A percentile compares a stretch with the other conserved stretches of the same genome.
phyloP scores from a whole-genome alignment of 257 asterid species.

The Gentiana dahurica region DNA sequence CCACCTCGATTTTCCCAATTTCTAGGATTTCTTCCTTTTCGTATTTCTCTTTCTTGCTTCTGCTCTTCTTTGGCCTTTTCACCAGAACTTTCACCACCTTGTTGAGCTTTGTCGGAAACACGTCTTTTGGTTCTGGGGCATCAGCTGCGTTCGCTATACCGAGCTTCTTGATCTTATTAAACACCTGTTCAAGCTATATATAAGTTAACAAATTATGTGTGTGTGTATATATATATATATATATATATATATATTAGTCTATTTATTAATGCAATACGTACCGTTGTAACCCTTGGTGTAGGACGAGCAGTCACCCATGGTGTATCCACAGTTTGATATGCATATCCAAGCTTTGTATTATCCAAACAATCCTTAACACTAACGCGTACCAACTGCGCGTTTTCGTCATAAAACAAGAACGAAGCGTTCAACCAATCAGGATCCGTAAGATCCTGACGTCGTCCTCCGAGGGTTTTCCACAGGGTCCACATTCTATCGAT shows the following conservation, averaged over 20 bases:
- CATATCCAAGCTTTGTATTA: conserved; percentile 39
- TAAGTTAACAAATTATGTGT: too few relatives aligned
- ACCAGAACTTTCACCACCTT: conserved; percentile 41
- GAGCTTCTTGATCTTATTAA: conserved; percentile 35
- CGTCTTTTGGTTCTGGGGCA: conserved; percentile 10
- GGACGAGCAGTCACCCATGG: conserved; percentile 60
- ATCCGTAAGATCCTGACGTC: conserved; percentile 52
- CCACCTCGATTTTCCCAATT: conserved; percentile 31
- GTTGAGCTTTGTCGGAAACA: conserved; percentile 47
- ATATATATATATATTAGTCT: too few relatives aligned
- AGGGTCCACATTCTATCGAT: conserved; percentile 63
- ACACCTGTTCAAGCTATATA: not conserved
- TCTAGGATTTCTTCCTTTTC: conserved; percentile 48
- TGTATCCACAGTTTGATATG: conserved; percentile 36
- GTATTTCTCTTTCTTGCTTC: conserved; percentile 54
- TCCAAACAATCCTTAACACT: conserved; percentile 58
- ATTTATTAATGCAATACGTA: too few relatives aligned
- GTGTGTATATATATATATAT: too few relatives aligned
- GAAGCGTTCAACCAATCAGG: conserved; percentile 49
- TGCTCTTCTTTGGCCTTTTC: conserved; percentile 56
- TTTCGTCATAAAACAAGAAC: conserved; percentile 65
- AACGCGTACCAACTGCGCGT: conserved; percentile 65
- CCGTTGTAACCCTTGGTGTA: conserved; percentile 32
- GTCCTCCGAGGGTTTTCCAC: conserved; percentile 66
- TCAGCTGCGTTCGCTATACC: conserved; percentile 38